A percentile compares a stretch with the other conserved stretches of the same genome.
These are phyloP conservation scores for Calonectria ilicicola DNA, from an alignment of 2,329 filamentous ascomycete species.

Conservation along the genomic window DNA sequence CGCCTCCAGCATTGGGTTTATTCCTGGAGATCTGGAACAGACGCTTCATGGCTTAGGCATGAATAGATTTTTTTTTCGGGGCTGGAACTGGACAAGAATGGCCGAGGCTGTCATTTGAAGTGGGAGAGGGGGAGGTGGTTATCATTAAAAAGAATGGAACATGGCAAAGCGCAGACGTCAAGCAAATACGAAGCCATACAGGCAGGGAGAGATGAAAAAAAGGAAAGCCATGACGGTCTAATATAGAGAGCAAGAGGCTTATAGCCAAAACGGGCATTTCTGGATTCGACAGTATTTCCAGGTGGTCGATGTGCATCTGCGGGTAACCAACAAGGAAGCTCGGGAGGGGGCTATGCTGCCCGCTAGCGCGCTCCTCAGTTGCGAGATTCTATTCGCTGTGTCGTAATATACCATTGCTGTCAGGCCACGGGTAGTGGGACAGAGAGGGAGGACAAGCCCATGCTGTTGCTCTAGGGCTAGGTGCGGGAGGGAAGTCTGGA, in stretches of 20 bases:
- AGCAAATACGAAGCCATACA: background rate
- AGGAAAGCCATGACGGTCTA: background rate
- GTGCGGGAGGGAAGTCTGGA: background rate
- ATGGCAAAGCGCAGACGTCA: background rate
- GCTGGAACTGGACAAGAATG: background rate
- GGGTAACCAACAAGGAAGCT: conserved; percentile 16
- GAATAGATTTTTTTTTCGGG: background rate
- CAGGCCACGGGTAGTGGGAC: conserved; percentile 17
- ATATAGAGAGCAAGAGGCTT: conserved; percentile 1
- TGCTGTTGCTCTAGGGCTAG: background rate
- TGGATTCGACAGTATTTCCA: conserved; percentile 4
- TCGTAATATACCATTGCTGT: conserved; percentile 16
- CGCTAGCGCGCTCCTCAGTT: conserved; percentile 13
- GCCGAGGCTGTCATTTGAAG: background rate
- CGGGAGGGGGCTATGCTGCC: conserved; percentile 17
- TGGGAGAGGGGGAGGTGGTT: background rate
- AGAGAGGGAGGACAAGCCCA: background rate
- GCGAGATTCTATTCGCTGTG: conserved; percentile 12
- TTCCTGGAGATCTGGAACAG: conserved; percentile 9
- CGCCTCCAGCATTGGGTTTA: conserved; percentile 2
- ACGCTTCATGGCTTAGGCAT: conserved; percentile 13
- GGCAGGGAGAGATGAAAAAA: background rate
- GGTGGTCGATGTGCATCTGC: conserved; percentile 1
- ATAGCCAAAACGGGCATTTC: background rate
- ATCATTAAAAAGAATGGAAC: background rate